Conservation (phyloP, 2,329 filamentous ascomycete species). For the Thyridium curvatum region DNA sequence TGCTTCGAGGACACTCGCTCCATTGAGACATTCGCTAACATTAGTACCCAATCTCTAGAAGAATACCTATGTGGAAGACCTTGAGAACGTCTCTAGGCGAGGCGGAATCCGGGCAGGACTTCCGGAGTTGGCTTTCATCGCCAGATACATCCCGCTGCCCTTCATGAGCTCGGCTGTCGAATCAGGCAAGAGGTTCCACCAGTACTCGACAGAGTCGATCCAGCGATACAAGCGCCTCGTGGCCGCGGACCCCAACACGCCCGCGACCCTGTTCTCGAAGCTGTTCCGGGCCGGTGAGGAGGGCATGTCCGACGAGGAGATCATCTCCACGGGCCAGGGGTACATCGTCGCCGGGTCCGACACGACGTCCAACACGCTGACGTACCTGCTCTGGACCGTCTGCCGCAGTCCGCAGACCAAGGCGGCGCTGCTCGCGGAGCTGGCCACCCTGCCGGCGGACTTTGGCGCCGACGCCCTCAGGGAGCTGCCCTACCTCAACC, state of each 20-base stretch:
- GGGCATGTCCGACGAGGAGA: slow-evolving; percentile 20
- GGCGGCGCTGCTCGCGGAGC: slow-evolving; percentile 23
- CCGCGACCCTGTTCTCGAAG: slow-evolving; percentile 28
- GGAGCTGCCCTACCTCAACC: slow-evolving; percentile 30
- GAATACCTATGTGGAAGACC: slow-evolving; percentile 31
- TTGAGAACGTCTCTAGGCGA: slow-evolving; percentile 20
- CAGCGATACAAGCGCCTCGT: slow-evolving; percentile 12
- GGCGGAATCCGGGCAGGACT: slow-evolving; percentile 18
- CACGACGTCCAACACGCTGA: slow-evolving; percentile 43
- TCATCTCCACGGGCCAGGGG: slow-evolving; percentile 28
- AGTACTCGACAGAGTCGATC: slow-evolving; percentile 4
- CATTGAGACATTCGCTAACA: not conserved
- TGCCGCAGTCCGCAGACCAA: slow-evolving; percentile 21
- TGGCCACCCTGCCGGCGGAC: slow-evolving; percentile 22
- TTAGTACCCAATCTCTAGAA: slow-evolving; percentile 18
- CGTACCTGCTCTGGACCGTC: slow-evolving; percentile 37
- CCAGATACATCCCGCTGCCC: slow-evolving; percentile 15
- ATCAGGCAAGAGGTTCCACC: slow-evolving; percentile 3
- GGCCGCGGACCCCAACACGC: slow-evolving; percentile 4
- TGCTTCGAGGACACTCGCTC: too few relatives aligned
- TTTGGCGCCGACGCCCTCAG: slow-evolving; percentile 25
- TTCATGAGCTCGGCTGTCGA: slow-evolving; percentile 12
- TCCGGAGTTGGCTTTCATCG: slow-evolving; percentile 16
- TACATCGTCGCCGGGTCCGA: slow-evolving; percentile 47
- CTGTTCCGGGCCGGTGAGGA: slow-evolving; percentile 26